Evolutionary conservation across 225 moss, liverwort and hornwort genomes (phyloP).

Genomic region (Bryoerythrophyllum caledonicum): DNA sequence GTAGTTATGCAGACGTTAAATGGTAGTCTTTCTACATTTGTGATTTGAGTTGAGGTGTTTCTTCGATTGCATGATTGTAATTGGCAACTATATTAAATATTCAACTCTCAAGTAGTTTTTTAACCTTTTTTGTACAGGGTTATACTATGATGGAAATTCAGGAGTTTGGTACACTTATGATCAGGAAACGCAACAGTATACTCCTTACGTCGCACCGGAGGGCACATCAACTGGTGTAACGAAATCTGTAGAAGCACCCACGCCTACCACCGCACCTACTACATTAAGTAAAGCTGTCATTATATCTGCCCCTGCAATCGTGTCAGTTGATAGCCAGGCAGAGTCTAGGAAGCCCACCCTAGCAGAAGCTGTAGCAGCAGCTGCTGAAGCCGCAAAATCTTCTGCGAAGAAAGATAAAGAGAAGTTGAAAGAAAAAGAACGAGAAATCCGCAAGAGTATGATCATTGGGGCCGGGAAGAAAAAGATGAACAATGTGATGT

Average conservation of each 20-base stretch:
- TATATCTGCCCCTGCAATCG: slow-evolving; percentile 88
- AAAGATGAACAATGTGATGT: slow-evolving; percentile 92
- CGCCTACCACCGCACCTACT: slow-evolving; percentile 27
- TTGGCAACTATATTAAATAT: not conserved
- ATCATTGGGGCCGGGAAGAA: slow-evolving; percentile 82
- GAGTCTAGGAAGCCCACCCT: slow-evolving; percentile 80
- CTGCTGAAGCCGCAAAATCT: slow-evolving; percentile 86
- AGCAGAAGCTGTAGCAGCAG: slow-evolving; percentile 97
- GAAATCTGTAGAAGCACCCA: slow-evolving; percentile 45
- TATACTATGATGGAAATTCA: slow-evolving; percentile 95
- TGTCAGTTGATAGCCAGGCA: slow-evolving; percentile 57
- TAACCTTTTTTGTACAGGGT: slow-evolving; percentile 43
- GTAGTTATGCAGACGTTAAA: not conserved
- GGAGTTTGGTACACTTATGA: slow-evolving; percentile 95
- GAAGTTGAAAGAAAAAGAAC: slow-evolving; percentile 91
- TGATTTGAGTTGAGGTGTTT: not conserved
- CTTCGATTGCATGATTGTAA: not conserved
- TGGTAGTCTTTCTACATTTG: not conserved
- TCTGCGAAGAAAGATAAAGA: slow-evolving; percentile 94
- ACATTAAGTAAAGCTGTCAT: slow-evolving; percentile 72
- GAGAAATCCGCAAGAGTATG: slow-evolving; percentile 88
- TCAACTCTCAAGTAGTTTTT: not conserved
- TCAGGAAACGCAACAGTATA: slow-evolving; percentile 88
- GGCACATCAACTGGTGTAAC: slow-evolving; percentile 38
- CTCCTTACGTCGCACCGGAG: slow-evolving; percentile 60